These are phyloP conservation scores for Glaciozyma antarctica DNA, from an alignment of 768 basidiomycete species.

Conservation along the genomic window DNA sequence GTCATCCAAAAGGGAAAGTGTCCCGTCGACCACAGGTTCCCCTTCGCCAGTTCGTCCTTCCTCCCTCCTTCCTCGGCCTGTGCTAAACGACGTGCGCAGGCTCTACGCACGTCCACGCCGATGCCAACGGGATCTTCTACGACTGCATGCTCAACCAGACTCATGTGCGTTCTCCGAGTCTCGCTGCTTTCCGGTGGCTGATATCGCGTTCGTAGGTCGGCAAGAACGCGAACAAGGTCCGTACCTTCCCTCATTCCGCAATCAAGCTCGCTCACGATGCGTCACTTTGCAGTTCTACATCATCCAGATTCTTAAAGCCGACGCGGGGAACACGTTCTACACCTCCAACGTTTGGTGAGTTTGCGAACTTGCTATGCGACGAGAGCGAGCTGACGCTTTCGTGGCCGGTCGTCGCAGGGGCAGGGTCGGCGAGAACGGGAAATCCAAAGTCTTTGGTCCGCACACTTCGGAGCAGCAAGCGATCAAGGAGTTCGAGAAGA, in stretches of 20 bases:
- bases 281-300: neutral
- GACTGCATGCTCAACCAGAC: slow-evolving; percentile 3
- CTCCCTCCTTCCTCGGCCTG: neutral
- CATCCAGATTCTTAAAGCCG: neutral
- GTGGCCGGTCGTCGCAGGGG: too few species aligned
- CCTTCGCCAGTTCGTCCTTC: neutral
- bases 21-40: neutral
- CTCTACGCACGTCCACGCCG: neutral
- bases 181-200: too few species aligned
- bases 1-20: neutral
- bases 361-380: neutral
- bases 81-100: neutral
- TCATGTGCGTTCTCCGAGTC: neutral
- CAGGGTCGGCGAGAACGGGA: neutral
- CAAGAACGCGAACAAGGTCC: neutral
- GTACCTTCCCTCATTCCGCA: too few species aligned
- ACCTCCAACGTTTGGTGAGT: neutral
- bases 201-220: neutral
- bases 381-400: neutral
- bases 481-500: neutral
- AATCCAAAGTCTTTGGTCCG: neutral
- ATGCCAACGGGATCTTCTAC: neutral
- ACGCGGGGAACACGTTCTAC: neutral
- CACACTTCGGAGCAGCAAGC: neutral
- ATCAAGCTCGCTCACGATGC: too few species aligned